phyloP scores from a whole-genome alignment of 768 basidiomycete species.

The Tremella mesenterica region DNA sequence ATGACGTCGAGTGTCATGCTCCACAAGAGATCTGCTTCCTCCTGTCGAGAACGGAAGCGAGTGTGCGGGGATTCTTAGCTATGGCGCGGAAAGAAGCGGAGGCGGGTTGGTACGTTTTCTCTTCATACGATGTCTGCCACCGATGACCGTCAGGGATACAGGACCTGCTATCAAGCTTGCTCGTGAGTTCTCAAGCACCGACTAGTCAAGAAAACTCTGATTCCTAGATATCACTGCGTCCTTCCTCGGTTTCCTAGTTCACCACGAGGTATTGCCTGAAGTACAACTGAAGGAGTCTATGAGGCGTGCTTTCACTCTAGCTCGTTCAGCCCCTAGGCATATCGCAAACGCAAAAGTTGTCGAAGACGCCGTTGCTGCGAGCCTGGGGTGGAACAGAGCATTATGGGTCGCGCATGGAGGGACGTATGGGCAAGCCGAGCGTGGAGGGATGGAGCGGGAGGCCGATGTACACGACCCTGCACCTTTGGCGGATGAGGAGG shows the following conservation, averaged over 20 bases:
- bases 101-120: constrained; percentile 14
- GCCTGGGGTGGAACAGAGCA: constrained; percentile 14
- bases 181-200: constrained; percentile 10
- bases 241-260: constrained; percentile 22
- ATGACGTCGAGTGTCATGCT: too few species aligned
- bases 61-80: constrained; percentile 33
- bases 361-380: constrained; percentile 19
- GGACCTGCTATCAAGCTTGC: constrained; percentile 24
- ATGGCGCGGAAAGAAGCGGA: constrained; percentile 28
- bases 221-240: constrained; percentile 26
- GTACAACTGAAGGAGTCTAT: neutral
- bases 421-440: constrained; percentile 5
- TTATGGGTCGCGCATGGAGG: constrained; percentile 23
- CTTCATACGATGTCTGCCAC: neutral
- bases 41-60: constrained; percentile 11
- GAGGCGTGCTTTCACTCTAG: constrained; percentile 10
- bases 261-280: constrained; percentile 28
- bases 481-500: neutral
- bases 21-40: constrained; percentile 25
- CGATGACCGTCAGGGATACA: constrained; percentile 23
- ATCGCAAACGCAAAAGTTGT: constrained; percentile 18
- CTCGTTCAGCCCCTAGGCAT: constrained; percentile 14
- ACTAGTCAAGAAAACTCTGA: neutral
- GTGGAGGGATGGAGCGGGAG: too few species aligned
- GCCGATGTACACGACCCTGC: neutral